Evolutionary conservation across 352 stramenopile genomes (phyloP), one percentile per base, ranked within the genome.

Genomic region (Phytophthora lateralis): DNA sequence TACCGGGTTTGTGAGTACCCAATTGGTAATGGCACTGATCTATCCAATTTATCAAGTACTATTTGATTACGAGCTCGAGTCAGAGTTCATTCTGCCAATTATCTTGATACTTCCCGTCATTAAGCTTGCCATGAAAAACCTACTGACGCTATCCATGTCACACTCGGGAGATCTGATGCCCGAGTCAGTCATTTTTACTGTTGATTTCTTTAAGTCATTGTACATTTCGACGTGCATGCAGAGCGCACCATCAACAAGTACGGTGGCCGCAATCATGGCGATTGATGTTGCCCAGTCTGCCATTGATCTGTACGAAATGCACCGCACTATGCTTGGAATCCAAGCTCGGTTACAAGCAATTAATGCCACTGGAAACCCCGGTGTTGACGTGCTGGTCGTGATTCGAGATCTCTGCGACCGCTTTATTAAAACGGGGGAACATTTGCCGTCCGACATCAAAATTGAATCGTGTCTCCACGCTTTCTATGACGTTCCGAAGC

Each of bases 171-270:
- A 29, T 29, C 26, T 29, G 6, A 29, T 7, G 6, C 26, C 26
- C 4, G 65, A 79, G 48, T 12, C 68, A 1, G 50, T 75, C 34
- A 68, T 80, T 21, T 76, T 78, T 37, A 69, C 69, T 0, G 69
- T 71, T 17, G 63, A 85, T 17, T 55, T 82, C 26, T 81, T 78
- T 56, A 75, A 77, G 20, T 24, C 66, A 6, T 42, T 82, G 18
- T 85, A 76, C 43, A 8, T 80, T 6, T 55, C 61, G 1, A 65
- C 52, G 6, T 76, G 67, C 30, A 78, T 82, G 63, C 61, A 80
- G n/a, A 62, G 32, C 7, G 55, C 63, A 9, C 34, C 54, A 11
- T 68, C 61, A 24, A 26, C 21, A 0, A 43, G 27, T 8, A 55
- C 58, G 0, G 34, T 59, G 15, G 29, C 20, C 0, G 41, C 35